phyloP scores from a whole-genome alignment of 2,329 filamentous ascomycete species.

The Colletotrichum abscissum region DNA sequence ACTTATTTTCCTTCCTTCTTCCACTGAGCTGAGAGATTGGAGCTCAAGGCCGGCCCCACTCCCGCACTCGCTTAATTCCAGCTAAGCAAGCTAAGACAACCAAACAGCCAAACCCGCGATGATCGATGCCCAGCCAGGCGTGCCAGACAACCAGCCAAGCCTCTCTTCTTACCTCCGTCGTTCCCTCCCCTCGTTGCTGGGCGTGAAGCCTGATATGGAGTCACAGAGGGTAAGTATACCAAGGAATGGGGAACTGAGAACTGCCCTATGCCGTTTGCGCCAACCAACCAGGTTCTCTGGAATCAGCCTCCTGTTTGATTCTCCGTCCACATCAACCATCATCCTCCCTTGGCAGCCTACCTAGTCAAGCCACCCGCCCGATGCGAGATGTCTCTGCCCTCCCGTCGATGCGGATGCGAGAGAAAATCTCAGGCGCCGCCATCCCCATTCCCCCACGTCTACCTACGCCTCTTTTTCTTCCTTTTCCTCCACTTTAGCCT shows the following conservation, averaged over 20 bases:
- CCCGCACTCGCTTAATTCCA: conserved; percentile 29
- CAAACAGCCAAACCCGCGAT: background rate
- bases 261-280: background rate
- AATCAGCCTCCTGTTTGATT: background rate
- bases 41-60: conserved; percentile 1
- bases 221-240: background rate
- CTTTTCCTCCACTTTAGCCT: background rate
- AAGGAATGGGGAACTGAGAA: background rate
- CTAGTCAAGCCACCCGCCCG: background rate
- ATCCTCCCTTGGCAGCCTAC: background rate
- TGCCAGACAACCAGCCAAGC: background rate
- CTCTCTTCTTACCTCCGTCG: background rate
- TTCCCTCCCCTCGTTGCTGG: background rate
- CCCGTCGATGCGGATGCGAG: background rate
- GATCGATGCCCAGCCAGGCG: background rate
- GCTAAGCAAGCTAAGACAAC: conserved; percentile 8
- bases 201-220: background rate
- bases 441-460: background rate
- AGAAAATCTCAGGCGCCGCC: background rate
- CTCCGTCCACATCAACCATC: background rate
- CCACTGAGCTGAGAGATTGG: background rate
- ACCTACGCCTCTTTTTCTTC: background rate
- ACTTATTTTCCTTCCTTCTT: background rate
- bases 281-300: background rate
- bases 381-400: background rate